Evolutionary conservation across 2,329 filamentous ascomycete species (phyloP).

Genomic region (Hymenoscyphus fraxineus): DNA sequence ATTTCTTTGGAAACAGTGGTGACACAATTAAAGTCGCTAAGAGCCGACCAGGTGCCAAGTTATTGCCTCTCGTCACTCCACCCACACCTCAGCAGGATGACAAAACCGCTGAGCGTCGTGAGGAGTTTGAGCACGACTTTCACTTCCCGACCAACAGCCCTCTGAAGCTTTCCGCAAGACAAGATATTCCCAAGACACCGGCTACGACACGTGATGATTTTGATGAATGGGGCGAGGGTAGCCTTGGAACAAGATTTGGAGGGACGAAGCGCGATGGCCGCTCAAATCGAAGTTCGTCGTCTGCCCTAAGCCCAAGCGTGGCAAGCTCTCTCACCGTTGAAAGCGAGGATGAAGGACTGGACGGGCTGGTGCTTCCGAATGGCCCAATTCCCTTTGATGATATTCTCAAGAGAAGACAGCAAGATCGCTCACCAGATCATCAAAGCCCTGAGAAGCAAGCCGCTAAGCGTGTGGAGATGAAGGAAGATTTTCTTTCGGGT

Average conservation of each 20-base stretch:
- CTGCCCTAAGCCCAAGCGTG: conserved; percentile 86
- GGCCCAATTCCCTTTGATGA: conserved; percentile 81
- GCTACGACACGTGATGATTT: conserved; percentile 67
- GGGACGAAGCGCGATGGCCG: conserved; percentile 78
- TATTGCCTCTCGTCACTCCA: conserved; percentile 51
- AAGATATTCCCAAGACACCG: conserved; percentile 61
- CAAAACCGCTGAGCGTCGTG: conserved; percentile 41
- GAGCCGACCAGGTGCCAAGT: conserved; percentile 48
- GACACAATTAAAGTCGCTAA: conserved; percentile 68
- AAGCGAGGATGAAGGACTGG: conserved; percentile 89
- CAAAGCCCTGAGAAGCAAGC: conserved; percentile 39
- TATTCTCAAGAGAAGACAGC: conserved; percentile 69
- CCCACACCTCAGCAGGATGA: conserved; percentile 48
- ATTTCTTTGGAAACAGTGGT: conserved; percentile 59
- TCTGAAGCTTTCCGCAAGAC: conserved; percentile 57
- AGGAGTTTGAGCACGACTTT: conserved; percentile 70
- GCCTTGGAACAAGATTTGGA: conserved; percentile 83
- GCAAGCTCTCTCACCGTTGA: conserved; percentile 87
- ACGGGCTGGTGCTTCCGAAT: conserved; percentile 80
- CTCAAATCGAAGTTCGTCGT: conserved; percentile 82
- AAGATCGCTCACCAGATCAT: conserved; percentile 53
- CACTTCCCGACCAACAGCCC: conserved; percentile 64
- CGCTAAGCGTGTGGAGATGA: conserved; percentile 31
- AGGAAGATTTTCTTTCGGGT: conserved; percentile 79
- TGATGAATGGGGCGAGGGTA: conserved; percentile 90